A percentile compares a stretch with the other conserved stretches of the same genome.
Evolutionary conservation across 805 yeast species (phyloP).

Genomic region (Isabelozyma heimii): DNA sequence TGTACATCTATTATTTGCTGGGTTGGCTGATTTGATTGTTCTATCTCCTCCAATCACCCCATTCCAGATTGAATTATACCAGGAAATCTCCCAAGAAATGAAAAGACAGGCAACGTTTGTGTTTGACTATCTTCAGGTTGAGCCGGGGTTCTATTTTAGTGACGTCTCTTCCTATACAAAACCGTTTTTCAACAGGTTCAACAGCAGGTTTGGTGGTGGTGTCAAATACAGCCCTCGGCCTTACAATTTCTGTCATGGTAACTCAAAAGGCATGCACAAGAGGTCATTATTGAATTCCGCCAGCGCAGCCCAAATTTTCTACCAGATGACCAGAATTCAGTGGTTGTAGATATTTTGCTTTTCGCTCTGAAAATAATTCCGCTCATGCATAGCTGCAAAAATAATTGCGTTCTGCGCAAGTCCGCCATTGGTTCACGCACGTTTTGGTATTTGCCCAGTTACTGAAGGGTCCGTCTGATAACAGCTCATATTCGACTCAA

Average conservation of each 20-base stretch:
- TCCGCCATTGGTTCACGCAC: too few species aligned
- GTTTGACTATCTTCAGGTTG: slow-evolving; percentile 9
- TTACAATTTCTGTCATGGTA: slow-evolving; percentile 6
- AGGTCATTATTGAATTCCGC: slow-evolving; percentile 16
- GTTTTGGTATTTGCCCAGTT: too few species aligned
- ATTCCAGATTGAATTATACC: background rate
- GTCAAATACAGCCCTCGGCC: slow-evolving; percentile 3
- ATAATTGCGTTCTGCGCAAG: too few species aligned
- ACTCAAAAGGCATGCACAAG: slow-evolving; percentile 5
- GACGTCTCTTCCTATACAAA: slow-evolving; percentile 2
- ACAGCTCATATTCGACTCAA: background rate
- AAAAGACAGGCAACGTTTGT: slow-evolving; percentile 5
- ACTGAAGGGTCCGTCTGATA: too few species aligned
- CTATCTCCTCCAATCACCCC: background rate
- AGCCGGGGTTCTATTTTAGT: slow-evolving; percentile 9
- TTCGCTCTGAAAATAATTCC: too few species aligned
- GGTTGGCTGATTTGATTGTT: slow-evolving; percentile 15
- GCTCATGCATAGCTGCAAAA: too few species aligned
- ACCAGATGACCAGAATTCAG: slow-evolving; percentile 7
- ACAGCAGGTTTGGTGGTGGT: background rate
- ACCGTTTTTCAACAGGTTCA: slow-evolving; percentile 6
- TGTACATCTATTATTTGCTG: slow-evolving; percentile 18
- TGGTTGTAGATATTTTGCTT: background rate
- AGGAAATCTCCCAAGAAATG: slow-evolving; percentile 2
- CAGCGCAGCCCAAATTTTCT: slow-evolving; percentile 19